phyloP scores from a whole-genome alignment of 768 basidiomycete genomes.

The Trametes meyenii region DNA sequence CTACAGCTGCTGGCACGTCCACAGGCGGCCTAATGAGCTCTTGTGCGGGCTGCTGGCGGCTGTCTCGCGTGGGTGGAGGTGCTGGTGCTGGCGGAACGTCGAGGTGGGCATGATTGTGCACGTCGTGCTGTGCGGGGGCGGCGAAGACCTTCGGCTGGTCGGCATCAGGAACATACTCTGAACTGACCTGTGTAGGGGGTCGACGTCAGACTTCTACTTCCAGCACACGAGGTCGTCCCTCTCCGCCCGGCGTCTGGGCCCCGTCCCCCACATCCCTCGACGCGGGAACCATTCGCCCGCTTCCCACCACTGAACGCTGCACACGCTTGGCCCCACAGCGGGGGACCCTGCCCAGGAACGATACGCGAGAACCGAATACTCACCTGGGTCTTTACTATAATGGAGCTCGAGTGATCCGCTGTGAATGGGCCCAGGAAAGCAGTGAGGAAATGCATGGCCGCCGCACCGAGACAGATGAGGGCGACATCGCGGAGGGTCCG shows the following conservation, averaged over 20 bases:
- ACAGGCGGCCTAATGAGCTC: conserved; percentile 1
- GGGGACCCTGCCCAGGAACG: conserved; percentile 6
- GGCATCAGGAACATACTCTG: conserved; percentile 10
- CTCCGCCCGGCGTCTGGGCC: conserved; percentile 1
- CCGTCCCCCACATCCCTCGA: background rate
- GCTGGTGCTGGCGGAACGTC: conserved; percentile 5
- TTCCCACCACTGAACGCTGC: background rate
- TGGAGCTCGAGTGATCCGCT: conserved; percentile 30
- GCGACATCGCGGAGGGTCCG: conserved; percentile 60
- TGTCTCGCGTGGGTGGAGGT: conserved; percentile 17
- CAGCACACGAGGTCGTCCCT: background rate
- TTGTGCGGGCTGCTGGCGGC: conserved; percentile 6
- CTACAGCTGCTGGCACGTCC: conserved; percentile 8
- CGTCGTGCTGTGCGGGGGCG: conserved; percentile 8
- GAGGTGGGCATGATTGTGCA: conserved; percentile 7
- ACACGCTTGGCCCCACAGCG: background rate
- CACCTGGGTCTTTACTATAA: conserved; percentile 38
- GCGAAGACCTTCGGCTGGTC: conserved; percentile 12
- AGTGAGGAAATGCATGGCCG: conserved; percentile 56
- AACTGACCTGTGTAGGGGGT: conserved; percentile 8
- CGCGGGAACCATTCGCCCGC: background rate
- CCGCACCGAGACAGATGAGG: conserved; percentile 60
- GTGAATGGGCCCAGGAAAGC: conserved; percentile 39
- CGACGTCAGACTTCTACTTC: no score
- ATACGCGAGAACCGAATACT: conserved; percentile 12